Base-by-base conservation (phyloP, 1,284 basidiomycete species). In the Cryptococcus sp. region DNA sequence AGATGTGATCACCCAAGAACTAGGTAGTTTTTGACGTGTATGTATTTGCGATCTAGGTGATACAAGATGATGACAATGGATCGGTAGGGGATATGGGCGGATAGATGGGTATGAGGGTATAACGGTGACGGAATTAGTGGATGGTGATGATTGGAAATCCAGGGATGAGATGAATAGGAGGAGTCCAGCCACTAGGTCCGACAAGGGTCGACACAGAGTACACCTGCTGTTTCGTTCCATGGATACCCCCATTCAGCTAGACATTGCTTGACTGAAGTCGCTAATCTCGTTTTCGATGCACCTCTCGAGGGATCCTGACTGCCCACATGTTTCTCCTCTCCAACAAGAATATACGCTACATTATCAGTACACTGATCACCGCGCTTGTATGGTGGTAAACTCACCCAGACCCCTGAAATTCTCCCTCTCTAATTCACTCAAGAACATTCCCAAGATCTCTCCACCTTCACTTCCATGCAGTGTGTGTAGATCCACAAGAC, bases 271-370 rank as follows among this genome's bases (percentile, higher is more conserved):
- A 97, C 86, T 14, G 88, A 89, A 2, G 86, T 83, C 3, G 86
- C 88, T 10, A 98, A 81, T 10, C 92, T 85, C 14, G 84, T 82
- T 58, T 90, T 86, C 35, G 88, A 89, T 2, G 89, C 84, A 38
- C 92, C 89, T 49, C 90, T 83, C 11, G 81, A 83, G 13, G 83
- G 79, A 68, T 93, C 90, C 68, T 93, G 89, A 34, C 85, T 88
- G 2, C 90, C 93, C 1, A 90, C 92, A 72, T 98, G 95, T 76
- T 92, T 94, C 73, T 94, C 92, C 74, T 96, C 91, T 8, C 96
- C 95, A 4, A 98, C 90, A 36, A 98, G 83, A 31, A 92, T 77
- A 72, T 89, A 98, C 15, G 83, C 94, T 89, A 55, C 32, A 15
- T 91, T 90, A 68, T 87, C 86, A 76, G 86, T 93, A 67, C 86